Percentiles rank a stretch among this genome's conserved stretches.
phyloP scores from a whole-genome alignment of 306 rosid genomes.

The Castanospermum australe region DNA sequence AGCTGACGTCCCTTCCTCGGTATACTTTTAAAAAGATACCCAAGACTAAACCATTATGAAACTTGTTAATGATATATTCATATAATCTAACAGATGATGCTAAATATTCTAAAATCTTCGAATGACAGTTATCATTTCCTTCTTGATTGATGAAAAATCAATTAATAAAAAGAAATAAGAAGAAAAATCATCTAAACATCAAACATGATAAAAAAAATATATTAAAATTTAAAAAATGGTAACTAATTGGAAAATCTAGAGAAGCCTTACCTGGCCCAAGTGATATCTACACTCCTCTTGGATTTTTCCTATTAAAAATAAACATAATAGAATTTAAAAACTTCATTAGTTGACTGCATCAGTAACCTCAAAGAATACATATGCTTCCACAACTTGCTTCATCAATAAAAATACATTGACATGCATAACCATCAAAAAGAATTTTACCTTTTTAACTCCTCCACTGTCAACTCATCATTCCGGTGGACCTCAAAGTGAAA shows the following conservation, averaged over 20 bases:
- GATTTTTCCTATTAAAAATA: conserved; percentile 56
- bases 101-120: too few species aligned
- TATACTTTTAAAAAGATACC: too few species aligned
- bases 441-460: conserved; percentile 66
- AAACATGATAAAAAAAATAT: background rate
- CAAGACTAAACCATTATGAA: too few species aligned
- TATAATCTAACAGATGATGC: too few species aligned
- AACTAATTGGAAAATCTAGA: background rate
- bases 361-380: background rate
- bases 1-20: too few species aligned
- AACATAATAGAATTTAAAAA: background rate
- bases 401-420: background rate
- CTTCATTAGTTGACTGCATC: background rate
- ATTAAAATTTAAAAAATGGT: background rate
- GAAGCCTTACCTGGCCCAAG: conserved; percentile 80
- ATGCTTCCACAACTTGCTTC: conserved; percentile 11
- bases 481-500: conserved; percentile 80
- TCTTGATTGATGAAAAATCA: too few species aligned
- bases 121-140: too few species aligned
- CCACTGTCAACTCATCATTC: conserved; percentile 85
- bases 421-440: background rate
- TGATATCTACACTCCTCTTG: conserved; percentile 89
- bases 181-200: background rate
- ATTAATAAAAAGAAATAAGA: too few species aligned
- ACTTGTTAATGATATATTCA: too few species aligned